Evolutionary conservation across 352 stramenopile species (phyloP), one percentile per base, ranked within the genome.

Genomic region (Thraustochytrium sp.): DNA sequence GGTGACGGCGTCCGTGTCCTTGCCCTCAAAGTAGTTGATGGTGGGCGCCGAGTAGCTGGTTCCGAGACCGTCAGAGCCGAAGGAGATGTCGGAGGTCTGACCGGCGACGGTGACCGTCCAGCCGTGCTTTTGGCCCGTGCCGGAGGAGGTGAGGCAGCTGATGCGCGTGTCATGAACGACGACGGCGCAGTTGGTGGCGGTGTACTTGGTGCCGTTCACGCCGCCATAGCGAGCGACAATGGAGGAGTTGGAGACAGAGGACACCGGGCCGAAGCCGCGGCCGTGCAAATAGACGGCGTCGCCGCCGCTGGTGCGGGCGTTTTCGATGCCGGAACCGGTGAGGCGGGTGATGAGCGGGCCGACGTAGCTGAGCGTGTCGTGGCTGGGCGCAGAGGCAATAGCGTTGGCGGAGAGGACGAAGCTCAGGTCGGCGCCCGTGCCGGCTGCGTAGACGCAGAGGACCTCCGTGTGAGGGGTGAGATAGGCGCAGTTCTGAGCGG

Each of bases 11-110:
- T 80, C 49, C 11, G 8, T 53, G n/a, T 36, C 34, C 3, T 18
- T 48, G 11, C 40, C 53, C 38, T 76, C 74, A 53, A 82, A 82
- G 29, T 82, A 65, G 21, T 68, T 76, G 51, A 82, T 54, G 3
- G 74, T 82, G 34, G 72, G 74, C 37, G 74, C 36, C 18, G 51
- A 76, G 38, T 82, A 82, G 46, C 74, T 82, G 16, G 42, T 82
- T 23, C 34, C 38, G 0, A 55, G 36, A 16, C 46, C 51, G 13
- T 31, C 23, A 18, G 4, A 38, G 23, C 72, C 74, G 4, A 40
- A 9, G 23, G 74, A 61, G 3, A 77, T 37, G 34, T 31, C 29
- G 5, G 74, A 82, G 1, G n/a, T 38, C 46, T 82, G 49, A 3
- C 38, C 74, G 13, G 74, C 78, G 18, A 82, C 36, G 23, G 9